A percentile compares a stretch with the other conserved stretches of the same genome.
Evolutionary conservation across 371 early-diverging fungal species (phyloP).

Genomic region (Mucor racemosus): DNA sequence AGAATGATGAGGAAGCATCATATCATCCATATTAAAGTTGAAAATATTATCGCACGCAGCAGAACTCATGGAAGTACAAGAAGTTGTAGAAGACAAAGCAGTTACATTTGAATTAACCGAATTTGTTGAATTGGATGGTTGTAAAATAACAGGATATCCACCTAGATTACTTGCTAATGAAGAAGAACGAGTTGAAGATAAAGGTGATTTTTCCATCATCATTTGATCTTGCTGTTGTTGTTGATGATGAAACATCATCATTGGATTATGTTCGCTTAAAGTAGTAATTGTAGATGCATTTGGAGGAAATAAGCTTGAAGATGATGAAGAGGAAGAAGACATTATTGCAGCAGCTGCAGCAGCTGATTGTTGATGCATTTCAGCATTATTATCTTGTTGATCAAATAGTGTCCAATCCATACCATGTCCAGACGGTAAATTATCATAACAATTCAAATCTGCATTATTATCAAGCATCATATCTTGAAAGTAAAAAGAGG

Average conservation of each 20-base stretch:
- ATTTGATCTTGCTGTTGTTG: conserved; percentile 2
- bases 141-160: conserved; percentile 13
- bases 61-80: conserved; percentile 21
- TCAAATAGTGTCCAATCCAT: conserved; percentile 28
- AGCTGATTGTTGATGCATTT: background rate
- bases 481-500: conserved; percentile 23
- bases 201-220: conserved; percentile 8
- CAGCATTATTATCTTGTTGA: conserved; percentile 9
- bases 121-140: conserved; percentile 23
- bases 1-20: background rate
- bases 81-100: conserved; percentile 13
- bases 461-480: conserved; percentile 24
- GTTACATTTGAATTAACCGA: conserved; percentile 19
- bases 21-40: conserved; percentile 20
- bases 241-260: background rate
- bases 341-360: background rate
- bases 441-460: conserved; percentile 5
- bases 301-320: background rate
- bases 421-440: conserved; percentile 10
- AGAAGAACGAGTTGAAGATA: conserved; percentile 15
- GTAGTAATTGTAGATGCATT: background rate
- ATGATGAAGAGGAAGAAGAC: background rate
- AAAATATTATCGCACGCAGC: conserved; percentile 22
- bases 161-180: conserved; percentile 6
- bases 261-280: background rate